Conservation (phyloP, 768 basidiomycete genomes). For the Podaxis mareebaensis region DNA sequence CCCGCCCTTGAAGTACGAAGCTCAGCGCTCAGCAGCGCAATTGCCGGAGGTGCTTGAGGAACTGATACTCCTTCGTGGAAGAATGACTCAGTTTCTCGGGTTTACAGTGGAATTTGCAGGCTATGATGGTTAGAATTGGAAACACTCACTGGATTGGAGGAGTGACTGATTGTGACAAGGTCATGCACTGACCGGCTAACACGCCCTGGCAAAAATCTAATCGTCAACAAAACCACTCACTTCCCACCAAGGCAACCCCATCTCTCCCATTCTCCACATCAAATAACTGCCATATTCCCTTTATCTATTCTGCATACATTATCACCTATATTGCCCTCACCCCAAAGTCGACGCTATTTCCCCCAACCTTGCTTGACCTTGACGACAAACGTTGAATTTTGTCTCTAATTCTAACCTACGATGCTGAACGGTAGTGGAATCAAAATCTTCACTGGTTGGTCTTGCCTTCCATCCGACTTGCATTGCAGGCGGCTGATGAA, state of each 20-base stretch:
- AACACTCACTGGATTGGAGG: not conserved
- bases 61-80: not conserved
- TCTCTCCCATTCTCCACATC: slow-evolving; percentile 3
- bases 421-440: slow-evolving; percentile 61
- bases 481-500: slow-evolving; percentile 1
- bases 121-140: not conserved
- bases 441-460: slow-evolving; percentile 56
- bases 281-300: not conserved
- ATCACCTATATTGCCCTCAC: slow-evolving; percentile 1
- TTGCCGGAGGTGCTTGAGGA: not conserved
- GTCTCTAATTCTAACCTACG: slow-evolving; percentile 16
- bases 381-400: not conserved
- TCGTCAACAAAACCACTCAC: slow-evolving; percentile 7
- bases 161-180: slow-evolving; percentile 18
- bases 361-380: not conserved
- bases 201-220: slow-evolving; percentile 11
- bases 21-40: not conserved
- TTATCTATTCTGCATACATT: slow-evolving; percentile 14
- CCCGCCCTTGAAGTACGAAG: not conserved
- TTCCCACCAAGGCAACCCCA: not conserved
- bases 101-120: not conserved
- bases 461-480: slow-evolving; percentile 9
- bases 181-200: slow-evolving; percentile 7
- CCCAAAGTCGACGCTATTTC: not conserved
- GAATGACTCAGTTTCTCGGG: not conserved